Base-by-base conservation (phyloP, 2,329 filamentous ascomycete species). In the Penicillium griseofulvum region DNA sequence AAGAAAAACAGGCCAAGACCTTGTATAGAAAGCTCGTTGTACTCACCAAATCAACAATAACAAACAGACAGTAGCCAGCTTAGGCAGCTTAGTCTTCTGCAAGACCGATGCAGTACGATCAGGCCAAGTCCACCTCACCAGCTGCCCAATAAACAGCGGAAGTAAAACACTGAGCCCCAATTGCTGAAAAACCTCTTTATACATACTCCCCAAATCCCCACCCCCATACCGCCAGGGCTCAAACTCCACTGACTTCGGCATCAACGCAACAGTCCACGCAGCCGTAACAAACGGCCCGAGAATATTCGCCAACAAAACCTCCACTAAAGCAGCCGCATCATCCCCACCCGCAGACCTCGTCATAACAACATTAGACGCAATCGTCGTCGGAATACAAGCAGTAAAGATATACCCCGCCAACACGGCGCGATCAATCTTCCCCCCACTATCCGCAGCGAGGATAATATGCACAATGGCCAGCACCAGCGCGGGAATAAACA, bases 341-440 rank as follows among this genome's bases (percentile, higher is more conserved):
- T 90, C 88, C 5, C 87, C 87, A 36, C 86, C 83, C 0, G 87
- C 83, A 37, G 83, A 79, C 26, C 86, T 76, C 6, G 87, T 90
- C 86, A 90, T 89, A 38, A 90, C 85, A 8, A 89, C 85, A 68
- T 90, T 90, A 43, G 84, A 88, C 8, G 85, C 82, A 64, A 90
- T 87, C 0, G 87, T 90, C 0, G 87, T 90, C 1, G 87, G 87
- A 5, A 88, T 82, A 65, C 83, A 87, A n/a, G 84, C 81, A 1
- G 85, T 79, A 37, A 87, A 82, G 3, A 89, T 79, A 68, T 89
- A 83, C 10, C 88, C 87, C 3, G 88, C 81, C 29, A 90, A 74
- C 38, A 90, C 78, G 54, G 84, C 83, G 0, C 82, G 77, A 52
- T 88, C 84, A 65, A 89, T 85, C 31, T 62, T 62, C 1, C 57